Conservation (phyloP, 257 asterid genomes). For the Linderniella brevidens region DNA sequence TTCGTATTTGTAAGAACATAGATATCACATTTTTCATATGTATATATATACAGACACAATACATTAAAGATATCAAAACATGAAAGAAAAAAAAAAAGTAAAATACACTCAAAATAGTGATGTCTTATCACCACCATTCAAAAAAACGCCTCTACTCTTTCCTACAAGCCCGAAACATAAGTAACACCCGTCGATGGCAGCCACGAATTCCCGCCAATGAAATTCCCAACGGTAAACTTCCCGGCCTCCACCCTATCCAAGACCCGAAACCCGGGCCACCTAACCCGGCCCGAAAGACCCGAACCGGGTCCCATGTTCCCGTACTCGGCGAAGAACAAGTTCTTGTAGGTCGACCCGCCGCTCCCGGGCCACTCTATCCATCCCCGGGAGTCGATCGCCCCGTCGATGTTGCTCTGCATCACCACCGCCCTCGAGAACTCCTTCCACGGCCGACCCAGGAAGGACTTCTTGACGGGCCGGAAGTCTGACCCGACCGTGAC, state of each 20-base stretch:
- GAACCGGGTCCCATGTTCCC: slow-evolving; percentile 37
- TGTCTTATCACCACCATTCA: too few relatives aligned
- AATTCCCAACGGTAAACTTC: slow-evolving; percentile 21
- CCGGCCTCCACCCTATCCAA: slow-evolving; percentile 24
- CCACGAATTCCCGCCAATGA: too few relatives aligned
- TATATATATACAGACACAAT: too few relatives aligned
- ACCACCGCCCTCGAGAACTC: slow-evolving; percentile 31
- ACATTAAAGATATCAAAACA: too few relatives aligned
- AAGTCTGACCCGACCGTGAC: slow-evolving; percentile 25
- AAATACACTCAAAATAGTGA: too few relatives aligned
- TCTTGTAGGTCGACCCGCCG: slow-evolving; percentile 13
- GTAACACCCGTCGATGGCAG: too few relatives aligned
- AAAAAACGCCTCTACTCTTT: too few relatives aligned
- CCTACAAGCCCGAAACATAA: too few relatives aligned
- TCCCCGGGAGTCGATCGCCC: slow-evolving; percentile 32
- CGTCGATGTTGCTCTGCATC: slow-evolving; percentile 37
- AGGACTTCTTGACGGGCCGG: slow-evolving; percentile 17
- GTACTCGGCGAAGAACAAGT: slow-evolving; percentile 28
- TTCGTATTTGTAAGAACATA: too few relatives aligned
- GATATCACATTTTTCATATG: too few relatives aligned
- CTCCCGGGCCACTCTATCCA: slow-evolving; percentile 26
- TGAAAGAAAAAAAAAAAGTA: too few relatives aligned
- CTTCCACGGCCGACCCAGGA: slow-evolving; percentile 44
- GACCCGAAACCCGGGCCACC: slow-evolving; percentile 29
- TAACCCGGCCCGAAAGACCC: slow-evolving; percentile 17